Evolutionary conservation across 164 flowering plant genomes (phyloP).

Genomic region (Vitis riparia): DNA sequence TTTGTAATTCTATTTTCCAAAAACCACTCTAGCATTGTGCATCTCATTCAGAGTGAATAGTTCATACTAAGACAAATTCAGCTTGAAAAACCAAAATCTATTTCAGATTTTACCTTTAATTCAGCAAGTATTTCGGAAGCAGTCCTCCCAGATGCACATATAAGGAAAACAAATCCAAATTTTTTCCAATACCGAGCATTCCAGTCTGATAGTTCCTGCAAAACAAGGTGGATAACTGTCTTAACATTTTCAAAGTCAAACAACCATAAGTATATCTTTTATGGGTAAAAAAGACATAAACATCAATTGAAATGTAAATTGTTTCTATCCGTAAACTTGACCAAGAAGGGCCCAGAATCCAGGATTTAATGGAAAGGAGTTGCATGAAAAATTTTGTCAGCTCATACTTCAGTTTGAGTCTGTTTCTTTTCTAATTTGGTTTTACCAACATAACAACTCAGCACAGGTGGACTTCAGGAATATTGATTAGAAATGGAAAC

Average conservation of each 20-base stretch:
- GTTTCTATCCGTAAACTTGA: no score
- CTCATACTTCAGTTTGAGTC: no score
- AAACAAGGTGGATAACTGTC: conserved; percentile 1
- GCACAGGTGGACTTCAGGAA: neutral
- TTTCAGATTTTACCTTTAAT: conserved; percentile 53
- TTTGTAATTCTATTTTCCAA: neutral
- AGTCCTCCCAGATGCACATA: conserved; percentile 90
- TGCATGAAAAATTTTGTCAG: no score
- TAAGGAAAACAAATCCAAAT: conserved; percentile 89
- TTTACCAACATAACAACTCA: no score
- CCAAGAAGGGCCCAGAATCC: no score
- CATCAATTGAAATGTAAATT: neutral
- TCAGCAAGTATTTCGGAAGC: conserved; percentile 77
- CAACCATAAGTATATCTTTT: neutral
- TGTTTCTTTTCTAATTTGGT: no score
- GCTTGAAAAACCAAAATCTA: neutral
- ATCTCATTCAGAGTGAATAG: neutral
- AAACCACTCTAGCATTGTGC: neutral
- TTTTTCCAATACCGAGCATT: conserved; percentile 67
- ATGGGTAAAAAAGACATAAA: neutral
- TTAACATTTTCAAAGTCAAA: no score
- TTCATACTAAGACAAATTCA: neutral
- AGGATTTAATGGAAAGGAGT: no score
- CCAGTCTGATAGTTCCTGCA: conserved; percentile 81
- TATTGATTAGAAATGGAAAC: neutral